Evolutionary conservation across 805 yeast genomes (phyloP), one percentile per base, ranked within the genome.

Genomic region (Metschnikowia gruessii): DNA sequence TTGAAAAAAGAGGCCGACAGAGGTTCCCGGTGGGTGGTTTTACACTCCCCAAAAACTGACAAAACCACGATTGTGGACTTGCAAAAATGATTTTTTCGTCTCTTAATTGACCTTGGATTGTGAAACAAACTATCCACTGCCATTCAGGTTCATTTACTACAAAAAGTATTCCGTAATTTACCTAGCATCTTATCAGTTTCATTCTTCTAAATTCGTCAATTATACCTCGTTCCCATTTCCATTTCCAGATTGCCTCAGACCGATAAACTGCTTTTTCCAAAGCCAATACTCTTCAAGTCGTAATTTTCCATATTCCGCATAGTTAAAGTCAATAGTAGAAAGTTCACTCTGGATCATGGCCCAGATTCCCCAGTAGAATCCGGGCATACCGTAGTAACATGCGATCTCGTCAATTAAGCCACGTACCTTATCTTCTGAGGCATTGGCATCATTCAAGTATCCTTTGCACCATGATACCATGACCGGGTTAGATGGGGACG

Each of bases 291-390:
- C 94, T 28, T 73, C 72, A 40, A 86, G 69, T 48, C 94, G 69
- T 43, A 70, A 66, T 36, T 72, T 71, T 1, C 87, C 80, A 58
- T 86, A 85, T 10, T 72, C 68, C 4, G 77, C 72, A 60, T 86
- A 85, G 58, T 83, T 84, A 61, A 85, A 85, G 54, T 86, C 92
- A 39, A 85, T 85, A 24, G 79, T 74, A 1, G 89, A 82, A 18
- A 82, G 78, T 45, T 75, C 75, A 49, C 84, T 74, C 63, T 85
- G 94, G 43, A 86, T 85, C 49, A 82, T 83, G 2, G 90, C 81
- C 94, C 94, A 85, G 9, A 86, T 75, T 1, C 92, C 91, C 94
- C 94, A 85, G 61, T 83, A 85, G 57, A 85, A 83, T 0, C 92
- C 94, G 0, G 94, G 94, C 65, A 85, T 65, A 0, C 94, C 94